Conservation (phyloP, 257 asterid species). For the Salvia miltiorrhiza region DNA sequence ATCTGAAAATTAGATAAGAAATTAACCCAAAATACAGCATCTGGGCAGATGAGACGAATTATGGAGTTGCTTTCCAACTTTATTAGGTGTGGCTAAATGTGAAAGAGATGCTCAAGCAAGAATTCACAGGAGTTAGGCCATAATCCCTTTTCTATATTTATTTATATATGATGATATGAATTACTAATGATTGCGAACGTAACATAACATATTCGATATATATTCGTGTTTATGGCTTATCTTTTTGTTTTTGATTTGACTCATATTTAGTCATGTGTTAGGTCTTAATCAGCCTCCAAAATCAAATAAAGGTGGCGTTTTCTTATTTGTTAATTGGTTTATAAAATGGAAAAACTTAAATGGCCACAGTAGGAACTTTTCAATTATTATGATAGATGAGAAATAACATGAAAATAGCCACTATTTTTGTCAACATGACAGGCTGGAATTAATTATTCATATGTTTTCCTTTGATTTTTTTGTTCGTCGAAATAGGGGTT, state of each 20-base stretch:
- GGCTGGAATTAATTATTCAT: not conserved
- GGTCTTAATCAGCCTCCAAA: slow-evolving; percentile 2
- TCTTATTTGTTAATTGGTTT: not conserved
- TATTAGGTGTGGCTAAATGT: not conserved
- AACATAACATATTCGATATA: not conserved
- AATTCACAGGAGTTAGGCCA: not conserved
- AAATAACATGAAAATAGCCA: not conserved
- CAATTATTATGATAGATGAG: not conserved
- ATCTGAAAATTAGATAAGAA: not conserved
- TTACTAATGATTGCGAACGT: not conserved
- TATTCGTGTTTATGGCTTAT: not conserved
- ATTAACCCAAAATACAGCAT: not conserved
- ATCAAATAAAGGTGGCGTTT: not conserved
- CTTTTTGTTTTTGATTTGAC: not conserved
- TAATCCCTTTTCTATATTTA: not conserved
- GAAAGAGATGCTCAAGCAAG: not conserved
- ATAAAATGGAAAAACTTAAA: not conserved
- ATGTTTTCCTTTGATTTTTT: not conserved
- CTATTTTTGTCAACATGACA: not conserved
- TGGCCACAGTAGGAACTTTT: not conserved
- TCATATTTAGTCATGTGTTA: not conserved
- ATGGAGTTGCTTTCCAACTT: not conserved
- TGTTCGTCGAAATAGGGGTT: not conserved
- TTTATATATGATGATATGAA: not conserved
- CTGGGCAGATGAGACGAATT: not conserved